Evolutionary conservation across 2,329 filamentous ascomycete genomes (phyloP), one percentile per base, ranked within the genome.

Genomic region (Diaporthe batatas): DNA sequence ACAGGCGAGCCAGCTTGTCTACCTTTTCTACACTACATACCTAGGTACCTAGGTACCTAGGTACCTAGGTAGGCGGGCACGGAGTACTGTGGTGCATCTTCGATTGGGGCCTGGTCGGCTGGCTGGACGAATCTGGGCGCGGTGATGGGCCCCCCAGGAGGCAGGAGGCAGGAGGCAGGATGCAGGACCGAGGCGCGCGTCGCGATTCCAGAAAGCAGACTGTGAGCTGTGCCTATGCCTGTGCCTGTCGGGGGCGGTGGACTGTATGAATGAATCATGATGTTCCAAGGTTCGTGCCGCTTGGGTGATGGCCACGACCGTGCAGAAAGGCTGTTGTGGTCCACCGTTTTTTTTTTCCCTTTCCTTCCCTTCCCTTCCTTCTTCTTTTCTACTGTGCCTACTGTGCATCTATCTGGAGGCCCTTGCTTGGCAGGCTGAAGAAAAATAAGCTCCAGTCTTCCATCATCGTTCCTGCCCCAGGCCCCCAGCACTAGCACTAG

Each of bases 401-500:
- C 29, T 29, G 29, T 29, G 2, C 5, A 29, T 29, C 29, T 29
- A 29, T 29, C 36, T 11, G 36, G 10, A 39, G 36, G 36, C 39
- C 39, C 39, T 18, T 18, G 39, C 39, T 14, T 42, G 39, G 29
- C 29, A 49, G 23, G 39, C 25, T 18, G 4, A 6, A 23, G 11
- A 4, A 53, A 36, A 67, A 67, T 67, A 67, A 67, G 62, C 62
- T 67, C 62, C 36, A 32, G 62, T 53, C 62, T 67, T 67, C 62
- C 62, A 67, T 67, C 62, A 67, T 67, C 47, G 59, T 64, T 64
- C 11, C 42, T 32, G 8, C 8, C 25, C 16, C 36, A 39, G 29
- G 29, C 29, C 29, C 29, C 29, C 29, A 29, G 29, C 5, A 3
- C 29, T 5, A 5, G 29, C 29, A 29, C 29, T 29, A 44, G 25